Percentiles rank a stretch among this genome's conserved stretches.
phyloP scores from a whole-genome alignment of 495 filamentous ascomycete species.

The Penicillium malachiteum region DNA sequence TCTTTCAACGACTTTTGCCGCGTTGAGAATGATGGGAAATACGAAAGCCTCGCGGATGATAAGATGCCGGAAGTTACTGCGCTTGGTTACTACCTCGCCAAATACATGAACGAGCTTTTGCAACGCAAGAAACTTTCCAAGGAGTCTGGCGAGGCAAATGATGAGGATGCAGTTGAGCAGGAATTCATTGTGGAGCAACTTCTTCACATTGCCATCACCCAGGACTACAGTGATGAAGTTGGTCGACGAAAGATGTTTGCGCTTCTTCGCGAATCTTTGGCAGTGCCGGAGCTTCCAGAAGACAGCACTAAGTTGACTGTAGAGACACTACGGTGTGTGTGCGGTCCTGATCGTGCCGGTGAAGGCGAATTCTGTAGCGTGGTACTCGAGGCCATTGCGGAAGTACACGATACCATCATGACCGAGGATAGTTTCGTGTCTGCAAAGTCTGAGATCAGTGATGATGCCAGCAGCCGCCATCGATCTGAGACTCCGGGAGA shows the following conservation, averaged over 20 bases:
- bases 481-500: constrained; percentile 45
- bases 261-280: constrained; percentile 78
- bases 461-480: constrained; percentile 48
- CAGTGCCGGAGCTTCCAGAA: constrained; percentile 84
- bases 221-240: constrained; percentile 95
- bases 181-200: constrained; percentile 96
- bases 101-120: constrained; percentile 73
- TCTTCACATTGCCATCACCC: constrained; percentile 82
- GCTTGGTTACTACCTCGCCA: constrained; percentile 77
- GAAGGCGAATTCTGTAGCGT: constrained; percentile 93
- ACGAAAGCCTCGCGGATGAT: constrained; percentile 73
- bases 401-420: constrained; percentile 88
- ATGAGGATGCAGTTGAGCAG: constrained; percentile 78
- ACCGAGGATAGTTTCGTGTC: constrained; percentile 88
- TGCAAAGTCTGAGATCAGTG: constrained; percentile 77
- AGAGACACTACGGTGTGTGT: constrained; percentile 76
- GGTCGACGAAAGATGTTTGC: constrained; percentile 93
- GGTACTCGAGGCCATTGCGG: constrained; percentile 88
- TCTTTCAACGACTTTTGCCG: constrained; percentile 94
- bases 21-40: constrained; percentile 65
- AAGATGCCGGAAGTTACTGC: constrained; percentile 94
- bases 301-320: constrained; percentile 87
- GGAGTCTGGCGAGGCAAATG: constrained; percentile 61
- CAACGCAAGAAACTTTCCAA: constrained; percentile 59
- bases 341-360: constrained; percentile 70